phyloP scores from a whole-genome alignment of 768 basidiomycete species.

The Mycena alexandri region DNA sequence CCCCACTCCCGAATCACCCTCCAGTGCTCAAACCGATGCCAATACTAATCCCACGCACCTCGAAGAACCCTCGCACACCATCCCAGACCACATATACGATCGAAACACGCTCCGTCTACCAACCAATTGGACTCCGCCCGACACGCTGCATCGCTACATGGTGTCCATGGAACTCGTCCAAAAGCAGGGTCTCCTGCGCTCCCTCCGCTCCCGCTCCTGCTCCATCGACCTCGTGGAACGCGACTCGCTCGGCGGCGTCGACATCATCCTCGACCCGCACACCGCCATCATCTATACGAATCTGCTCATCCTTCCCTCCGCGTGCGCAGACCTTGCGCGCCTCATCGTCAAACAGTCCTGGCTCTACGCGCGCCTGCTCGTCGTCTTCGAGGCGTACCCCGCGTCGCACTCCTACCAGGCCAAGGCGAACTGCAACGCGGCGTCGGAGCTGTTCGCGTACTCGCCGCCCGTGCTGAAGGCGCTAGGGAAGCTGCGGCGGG shows the following conservation, averaged over 20 bases:
- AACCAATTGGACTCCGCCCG: conserved; percentile 45
- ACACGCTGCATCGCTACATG: conserved; percentile 70
- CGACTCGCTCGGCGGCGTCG: conserved; percentile 66
- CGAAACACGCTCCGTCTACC: conserved; percentile 61
- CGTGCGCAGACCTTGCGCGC: conserved; percentile 58
- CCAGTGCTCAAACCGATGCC: not conserved
- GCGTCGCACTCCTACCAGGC: conserved; percentile 53
- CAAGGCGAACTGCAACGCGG: conserved; percentile 24
- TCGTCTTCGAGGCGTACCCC: conserved; percentile 79
- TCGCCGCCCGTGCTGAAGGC: conserved; percentile 78
- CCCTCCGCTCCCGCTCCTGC: conserved; percentile 59
- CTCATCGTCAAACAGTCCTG: conserved; percentile 70
- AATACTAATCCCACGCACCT: not conserved
- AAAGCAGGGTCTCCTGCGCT: conserved; percentile 69
- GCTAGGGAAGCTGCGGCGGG: conserved; percentile 74
- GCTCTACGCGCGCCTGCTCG: conserved; percentile 65
- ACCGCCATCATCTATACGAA: conserved; percentile 67
- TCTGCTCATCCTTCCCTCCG: conserved; percentile 61
- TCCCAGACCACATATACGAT: conserved; percentile 59
- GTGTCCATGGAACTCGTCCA: conserved; percentile 78
- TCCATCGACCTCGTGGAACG: conserved; percentile 75
- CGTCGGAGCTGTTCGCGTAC: conserved; percentile 60
- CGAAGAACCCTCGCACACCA: conserved; percentile 37
- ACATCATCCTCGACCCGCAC: conserved; percentile 77
- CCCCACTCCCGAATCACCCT: conserved; percentile 1